Evolutionary conservation across 2,329 filamentous ascomycete genomes (phyloP).

Genomic region (Claviceps africana): DNA sequence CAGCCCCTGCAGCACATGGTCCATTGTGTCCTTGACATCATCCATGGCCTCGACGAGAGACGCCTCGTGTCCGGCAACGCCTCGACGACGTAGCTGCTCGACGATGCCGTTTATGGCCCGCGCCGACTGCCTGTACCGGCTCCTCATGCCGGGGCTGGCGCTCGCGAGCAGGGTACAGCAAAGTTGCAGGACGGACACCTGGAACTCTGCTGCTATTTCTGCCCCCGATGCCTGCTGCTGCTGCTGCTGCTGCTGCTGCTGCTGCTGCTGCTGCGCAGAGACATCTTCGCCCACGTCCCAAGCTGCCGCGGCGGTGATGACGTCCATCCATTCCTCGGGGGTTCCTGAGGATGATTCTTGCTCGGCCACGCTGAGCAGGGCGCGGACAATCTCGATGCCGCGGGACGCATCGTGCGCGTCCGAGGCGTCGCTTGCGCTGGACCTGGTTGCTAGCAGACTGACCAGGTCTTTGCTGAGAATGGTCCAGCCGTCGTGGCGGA

Average conservation of each 20-base stretch:
- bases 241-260: slow-evolving; percentile 13
- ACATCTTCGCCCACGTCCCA: slow-evolving; percentile 20
- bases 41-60: slow-evolving; percentile 28
- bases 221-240: no score
- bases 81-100: slow-evolving; percentile 22
- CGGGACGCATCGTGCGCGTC: slow-evolving; percentile 23
- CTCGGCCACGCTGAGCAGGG: slow-evolving; percentile 40
- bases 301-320: slow-evolving; percentile 36
- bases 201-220: no score
- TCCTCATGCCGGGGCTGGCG: slow-evolving; percentile 31
- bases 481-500: slow-evolving; percentile 39
- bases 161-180: slow-evolving; percentile 36
- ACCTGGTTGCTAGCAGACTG: slow-evolving; percentile 22
- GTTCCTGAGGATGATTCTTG: slow-evolving; percentile 25
- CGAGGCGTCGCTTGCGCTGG: slow-evolving; percentile 1
- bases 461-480: slow-evolving; percentile 36
- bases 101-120: slow-evolving; percentile 35
- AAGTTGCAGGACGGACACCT: slow-evolving; percentile 41
- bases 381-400: slow-evolving; percentile 41
- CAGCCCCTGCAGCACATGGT: neutral
- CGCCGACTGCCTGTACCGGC: slow-evolving; percentile 37
- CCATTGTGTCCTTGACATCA: slow-evolving; percentile 26
- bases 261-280: slow-evolving; percentile 16
- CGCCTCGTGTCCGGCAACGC: slow-evolving; percentile 13
- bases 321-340: slow-evolving; percentile 42